Conservation (phyloP, 139 green algal species). For the Chlorella sp. region DNA sequence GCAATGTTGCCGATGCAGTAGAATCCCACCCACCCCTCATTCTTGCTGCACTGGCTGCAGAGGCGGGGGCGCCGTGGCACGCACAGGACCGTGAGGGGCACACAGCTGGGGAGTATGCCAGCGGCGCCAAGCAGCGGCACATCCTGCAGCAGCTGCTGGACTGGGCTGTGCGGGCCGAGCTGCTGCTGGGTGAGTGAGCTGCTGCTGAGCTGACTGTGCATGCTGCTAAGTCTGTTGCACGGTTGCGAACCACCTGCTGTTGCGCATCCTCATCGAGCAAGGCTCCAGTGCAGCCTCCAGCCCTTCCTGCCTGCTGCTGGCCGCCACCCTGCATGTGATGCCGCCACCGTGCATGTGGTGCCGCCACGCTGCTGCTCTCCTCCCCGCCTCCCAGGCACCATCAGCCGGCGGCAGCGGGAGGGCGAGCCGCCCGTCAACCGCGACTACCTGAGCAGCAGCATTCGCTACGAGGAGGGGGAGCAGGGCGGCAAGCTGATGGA, state of each 20-base stretch:
- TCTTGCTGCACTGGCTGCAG: background rate
- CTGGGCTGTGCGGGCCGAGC: constrained; percentile 47
- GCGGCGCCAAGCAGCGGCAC: background rate
- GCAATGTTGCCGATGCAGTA: too few species aligned
- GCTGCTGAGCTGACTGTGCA: too few species aligned
- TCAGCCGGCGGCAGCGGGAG: constrained; percentile 29
- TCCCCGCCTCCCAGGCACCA: constrained; percentile 16
- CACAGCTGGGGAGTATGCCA: constrained; percentile 53
- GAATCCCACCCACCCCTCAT: background rate
- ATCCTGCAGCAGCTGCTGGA: constrained; percentile 45
- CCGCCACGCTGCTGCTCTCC: background rate
- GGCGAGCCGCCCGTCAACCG: constrained; percentile 3
- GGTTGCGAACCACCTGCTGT: too few species aligned
- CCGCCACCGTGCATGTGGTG: too few species aligned
- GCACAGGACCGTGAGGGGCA: constrained; percentile 33
- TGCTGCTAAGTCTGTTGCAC: too few species aligned
- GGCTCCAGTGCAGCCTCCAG: too few species aligned
- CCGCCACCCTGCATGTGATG: too few species aligned
- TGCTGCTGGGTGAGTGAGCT: constrained; percentile 43
- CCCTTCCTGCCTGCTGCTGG: background rate
- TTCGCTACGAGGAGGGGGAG: constrained; percentile 38
- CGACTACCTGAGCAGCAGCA: constrained; percentile 36
- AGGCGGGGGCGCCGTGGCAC: constrained; percentile 49
- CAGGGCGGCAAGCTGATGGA: constrained; percentile 74
- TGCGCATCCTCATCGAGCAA: too few species aligned